Evolutionary conservation across 306 rosid genomes (phyloP), one percentile per base, ranked within the genome.

Genomic region (Pueraria montana): DNA sequence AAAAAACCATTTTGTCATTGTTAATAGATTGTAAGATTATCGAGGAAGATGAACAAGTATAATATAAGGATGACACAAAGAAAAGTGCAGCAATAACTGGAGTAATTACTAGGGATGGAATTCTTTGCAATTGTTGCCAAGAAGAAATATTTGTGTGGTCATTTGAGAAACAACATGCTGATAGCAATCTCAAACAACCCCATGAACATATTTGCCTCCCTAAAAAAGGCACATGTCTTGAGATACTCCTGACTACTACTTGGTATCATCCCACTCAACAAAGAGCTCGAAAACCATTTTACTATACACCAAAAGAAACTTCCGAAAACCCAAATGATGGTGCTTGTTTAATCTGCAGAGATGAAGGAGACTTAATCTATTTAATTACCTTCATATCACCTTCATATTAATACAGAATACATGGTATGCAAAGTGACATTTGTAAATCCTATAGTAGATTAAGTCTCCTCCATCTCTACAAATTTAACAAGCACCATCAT

Each of bases 391-490:
- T n/a, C n/a, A n/a, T n/a, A 27, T 27, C 3, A 27, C 32, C 32
- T 27, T 27, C 32, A 27, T 27, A 27, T 27, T 27, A 1, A 27
- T 68, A 74, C 90, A 89, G 32, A 16, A 4, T 8, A 55, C 11
- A 70, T 87, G 90, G 18, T 55, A 64, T 0, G 87, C 65, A 0
- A 79, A n/a, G n/a, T n/a, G n/a, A n/a, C n/a, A n/a, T n/a, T n/a
- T n/a, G n/a, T n/a, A n/a, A n/a, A n/a, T n/a, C n/a, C n/a, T n/a
- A n/a, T n/a, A n/a, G n/a, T n/a, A n/a, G n/a, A 27, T 27, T 27
- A 27, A 27, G 52, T 81, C 84, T 13, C 87, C 93, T 66, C 86
- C 87, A 72, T 84, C 84, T 11, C 88, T 88, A 0, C 92, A 87
- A 5, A 89, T 32, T 8, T 74, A 38, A 46, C 89, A 86, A 27